Base-by-base conservation (phyloP, 768 basidiomycete species). In the Lactifluus piperatus region DNA sequence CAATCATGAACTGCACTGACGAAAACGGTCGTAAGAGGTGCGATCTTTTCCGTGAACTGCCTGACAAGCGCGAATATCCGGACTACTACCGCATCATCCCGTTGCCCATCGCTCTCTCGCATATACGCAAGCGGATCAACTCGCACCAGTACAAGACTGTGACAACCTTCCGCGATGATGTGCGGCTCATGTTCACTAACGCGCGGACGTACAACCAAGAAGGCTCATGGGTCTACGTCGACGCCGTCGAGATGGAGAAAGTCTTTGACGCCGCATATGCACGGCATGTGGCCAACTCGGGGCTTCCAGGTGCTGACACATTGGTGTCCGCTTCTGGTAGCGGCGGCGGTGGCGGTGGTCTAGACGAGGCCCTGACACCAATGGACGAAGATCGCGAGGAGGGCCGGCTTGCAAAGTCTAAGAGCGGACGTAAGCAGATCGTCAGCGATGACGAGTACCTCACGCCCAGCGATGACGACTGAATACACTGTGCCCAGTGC, bases 231-330 rank as follows among this genome's bases (percentile, higher is more conserved):
- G 93, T 97, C 37, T 95, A 94, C 72, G 78, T 88, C 60, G 92
- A 95, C 62, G 94, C 95, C 8, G 88, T 91, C 50, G 90, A 92
- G 75, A 91, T 94, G 88, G 88, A 95, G 73, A 89, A 88, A 68
- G 84, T 85, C 50, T 93, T 94, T 70, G 80, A 88, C 60, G 76
- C 82, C 27, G 76, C 85, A 9, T 91, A 85, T 67, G 79, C 83
- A 44, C 80, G 80, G 36, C 72, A 76, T 51, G 84, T 86, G 46
- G 76, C 73, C 14, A 86, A 86, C 22, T 84, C 81, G 43, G 87
- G 85, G 45, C 75, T 91, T 24, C 89, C 91, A 41, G 90, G 90
- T 57, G 88, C 86, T 3, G 79, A 83, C 20, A 69, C 73, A 8
- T 70, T 73, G 1, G 57, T 68, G 4, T 68, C 74, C 54, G 72